Evolutionary conservation across 2,329 filamentous ascomycete genomes (phyloP), one percentile per base, ranked within the genome.

Genomic region (Teratosphaeria pseudoeucalypti): DNA sequence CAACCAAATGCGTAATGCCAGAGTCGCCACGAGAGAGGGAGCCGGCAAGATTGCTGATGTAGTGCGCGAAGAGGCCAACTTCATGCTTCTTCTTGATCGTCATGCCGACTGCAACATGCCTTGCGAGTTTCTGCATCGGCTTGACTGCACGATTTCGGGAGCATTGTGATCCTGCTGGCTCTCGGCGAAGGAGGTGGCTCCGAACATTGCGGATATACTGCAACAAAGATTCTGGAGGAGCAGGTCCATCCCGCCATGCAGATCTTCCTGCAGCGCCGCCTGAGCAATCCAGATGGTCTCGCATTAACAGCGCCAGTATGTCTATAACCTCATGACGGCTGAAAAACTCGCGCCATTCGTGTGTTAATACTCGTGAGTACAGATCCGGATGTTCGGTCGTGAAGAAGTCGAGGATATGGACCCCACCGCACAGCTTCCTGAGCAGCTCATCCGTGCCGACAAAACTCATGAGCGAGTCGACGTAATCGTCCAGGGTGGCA

Each of bases 351-450:
- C 89, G 84, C 94, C 94, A 99, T 73, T 91, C 85, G 61, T 81
- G 72, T 0, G 91, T 89, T 1, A 99, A 74, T 1, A 92, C 82
- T 1, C 82, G 80, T 57, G 87, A 83, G 72, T 96, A 99, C 0
- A 96, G 81, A 63, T 90, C 88, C 5, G 90, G 89, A 55, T 90
- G 84, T 52, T 85, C 84, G 2, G 91, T 62, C 14, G 59, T 96
- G 76, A 96, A 90, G 75, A 99, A 97, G 73, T 99, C 94, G 59
- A 97, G 81, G 63, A 99, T 92, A 71, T 99, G 94, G 0, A 97
- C 89, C n/a, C 92, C 92, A 58, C 94, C 94, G 71, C 91, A 96
- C n/a, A 99, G 81, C 29, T 89, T 90, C 65, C 90, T 88, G 66
- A 96, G 91, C 1, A 90, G 79, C 58, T 86, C 82, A 54, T 88